Evolutionary conservation across 768 basidiomycete species (phyloP).

Genomic region (Pilatotrama ljubarskyi): DNA sequence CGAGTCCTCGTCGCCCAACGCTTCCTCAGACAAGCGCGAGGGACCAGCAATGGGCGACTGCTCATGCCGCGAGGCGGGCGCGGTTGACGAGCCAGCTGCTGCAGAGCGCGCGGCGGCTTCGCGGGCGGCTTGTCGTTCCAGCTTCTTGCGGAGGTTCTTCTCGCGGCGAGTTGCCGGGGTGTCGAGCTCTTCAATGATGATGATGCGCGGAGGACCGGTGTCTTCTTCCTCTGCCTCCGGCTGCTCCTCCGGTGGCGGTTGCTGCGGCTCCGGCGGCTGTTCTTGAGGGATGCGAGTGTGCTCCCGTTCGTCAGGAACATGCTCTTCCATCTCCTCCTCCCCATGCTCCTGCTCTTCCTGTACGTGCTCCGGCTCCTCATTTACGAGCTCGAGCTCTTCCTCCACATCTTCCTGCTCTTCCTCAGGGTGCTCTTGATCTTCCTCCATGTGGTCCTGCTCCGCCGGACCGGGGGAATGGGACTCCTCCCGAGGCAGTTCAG

Average conservation of each 20-base stretch:
- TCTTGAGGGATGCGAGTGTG: not conserved
- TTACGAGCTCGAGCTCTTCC: no score
- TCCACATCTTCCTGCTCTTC: not conserved
- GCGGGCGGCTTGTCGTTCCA: conserved; percentile 23
- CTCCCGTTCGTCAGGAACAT: not conserved
- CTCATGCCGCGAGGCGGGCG: not conserved
- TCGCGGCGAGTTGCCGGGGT: conserved; percentile 66
- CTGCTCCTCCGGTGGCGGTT: not conserved
- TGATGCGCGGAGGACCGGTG: conserved; percentile 44
- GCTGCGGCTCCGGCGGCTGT: not conserved
- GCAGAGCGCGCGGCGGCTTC: not conserved
- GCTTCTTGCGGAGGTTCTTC: conserved; percentile 52
- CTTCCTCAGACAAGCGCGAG: not conserved
- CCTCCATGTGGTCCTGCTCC: not conserved
- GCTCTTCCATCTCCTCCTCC: not conserved
- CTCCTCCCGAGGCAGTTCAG: no score
- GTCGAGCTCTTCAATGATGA: conserved; percentile 72
- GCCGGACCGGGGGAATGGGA: no score
- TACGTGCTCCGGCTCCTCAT: no score
- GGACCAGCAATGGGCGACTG: not conserved
- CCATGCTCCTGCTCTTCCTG: not conserved
- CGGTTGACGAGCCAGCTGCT: not conserved
- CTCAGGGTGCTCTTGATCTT: not conserved
- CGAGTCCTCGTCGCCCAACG: conserved; percentile 7
- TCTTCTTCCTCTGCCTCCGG: conserved; percentile 16